Conservation (phyloP, 208 protist species). For the Crithidia acanthocephali region DNA sequence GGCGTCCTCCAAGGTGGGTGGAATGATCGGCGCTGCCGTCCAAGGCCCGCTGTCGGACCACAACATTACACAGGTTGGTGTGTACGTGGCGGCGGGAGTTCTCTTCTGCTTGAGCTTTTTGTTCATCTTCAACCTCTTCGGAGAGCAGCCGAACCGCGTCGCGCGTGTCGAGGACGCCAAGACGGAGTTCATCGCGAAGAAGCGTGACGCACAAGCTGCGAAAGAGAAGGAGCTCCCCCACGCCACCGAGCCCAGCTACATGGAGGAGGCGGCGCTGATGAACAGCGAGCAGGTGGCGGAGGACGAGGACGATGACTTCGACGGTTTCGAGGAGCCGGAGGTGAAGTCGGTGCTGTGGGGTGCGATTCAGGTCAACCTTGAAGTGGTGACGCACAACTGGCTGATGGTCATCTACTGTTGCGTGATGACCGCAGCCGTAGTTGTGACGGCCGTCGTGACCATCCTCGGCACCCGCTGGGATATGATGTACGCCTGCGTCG, state of each 20-base stretch:
- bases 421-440: conserved; percentile 35
- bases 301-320: conserved; percentile 5
- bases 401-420: conserved; percentile 37
- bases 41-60: conserved; percentile 63
- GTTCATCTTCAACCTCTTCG: conserved; percentile 67
- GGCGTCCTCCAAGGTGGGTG: conserved; percentile 35
- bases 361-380: conserved; percentile 33
- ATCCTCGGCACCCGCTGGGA: conserved; percentile 39
- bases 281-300: background rate
- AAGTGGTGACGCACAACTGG: conserved; percentile 35
- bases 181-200: conserved; percentile 20
- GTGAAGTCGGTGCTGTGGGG: conserved; percentile 27
- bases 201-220: conserved; percentile 23
- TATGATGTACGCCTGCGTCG: conserved; percentile 38
- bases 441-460: conserved; percentile 34
- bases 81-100: conserved; percentile 47
- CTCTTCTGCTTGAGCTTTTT: conserved; percentile 49
- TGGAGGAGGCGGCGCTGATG: background rate
- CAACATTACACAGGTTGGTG: conserved; percentile 35
- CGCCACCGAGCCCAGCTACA: background rate
- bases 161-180: conserved; percentile 45
- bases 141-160: conserved; percentile 49
- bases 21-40: conserved; percentile 42
- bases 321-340: conserved; percentile 20
- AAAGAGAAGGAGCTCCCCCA: background rate